Evolutionary conservation across 202 grass and related monocot genomes (phyloP).

Genomic region (Brachypodium distachyon): DNA sequence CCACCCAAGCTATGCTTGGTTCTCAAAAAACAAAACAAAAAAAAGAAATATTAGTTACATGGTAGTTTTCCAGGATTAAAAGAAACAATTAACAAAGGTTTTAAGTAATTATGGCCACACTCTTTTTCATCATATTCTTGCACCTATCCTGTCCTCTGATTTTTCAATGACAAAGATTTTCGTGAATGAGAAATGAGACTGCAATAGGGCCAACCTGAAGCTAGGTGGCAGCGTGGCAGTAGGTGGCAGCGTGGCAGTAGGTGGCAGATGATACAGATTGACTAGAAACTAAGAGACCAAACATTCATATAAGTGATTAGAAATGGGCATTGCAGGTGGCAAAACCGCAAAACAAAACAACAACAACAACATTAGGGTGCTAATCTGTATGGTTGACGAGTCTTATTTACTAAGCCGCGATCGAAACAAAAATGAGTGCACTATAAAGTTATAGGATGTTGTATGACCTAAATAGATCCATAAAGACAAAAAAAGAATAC

Average conservation of each 20-base stretch:
- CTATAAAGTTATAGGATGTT: neutral
- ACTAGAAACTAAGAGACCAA: neutral
- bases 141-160: neutral
- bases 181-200: neutral
- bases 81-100: neutral
- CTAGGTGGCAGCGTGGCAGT: neutral
- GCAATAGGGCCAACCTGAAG: neutral
- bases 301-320: neutral
- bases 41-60: neutral
- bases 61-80: neutral
- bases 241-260: no score
- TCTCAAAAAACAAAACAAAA: no score
- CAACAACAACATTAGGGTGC: neutral
- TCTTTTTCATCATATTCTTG: constrained; percentile 8
- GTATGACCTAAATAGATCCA: neutral
- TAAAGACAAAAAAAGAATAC: neutral
- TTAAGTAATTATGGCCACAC: neutral
- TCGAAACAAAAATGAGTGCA: neutral
- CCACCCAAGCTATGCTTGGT: no score
- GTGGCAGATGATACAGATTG: neutral
- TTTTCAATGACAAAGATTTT: neutral
- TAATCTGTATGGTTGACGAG: neutral
- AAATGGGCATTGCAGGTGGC: neutral
- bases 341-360: neutral
- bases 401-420: neutral